A percentile compares a stretch with the other conserved stretches of the same genome.
Conservation (phyloP, 1,139 yeast species). For the Pichia sp. region DNA sequence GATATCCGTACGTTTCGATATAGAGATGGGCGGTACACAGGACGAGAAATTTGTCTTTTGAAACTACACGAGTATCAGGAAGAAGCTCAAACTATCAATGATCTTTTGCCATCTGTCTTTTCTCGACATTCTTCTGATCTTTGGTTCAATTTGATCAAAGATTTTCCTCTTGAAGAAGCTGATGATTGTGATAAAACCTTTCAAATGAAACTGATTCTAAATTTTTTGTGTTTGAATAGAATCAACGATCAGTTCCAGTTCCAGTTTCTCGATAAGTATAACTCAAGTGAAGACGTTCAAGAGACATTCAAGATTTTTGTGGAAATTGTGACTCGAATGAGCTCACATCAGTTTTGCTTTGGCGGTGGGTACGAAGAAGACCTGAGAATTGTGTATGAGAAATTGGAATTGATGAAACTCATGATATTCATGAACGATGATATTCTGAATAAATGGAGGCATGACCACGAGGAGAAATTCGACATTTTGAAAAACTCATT, state of each 20-base stretch:
- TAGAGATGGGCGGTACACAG: constrained; percentile 1
- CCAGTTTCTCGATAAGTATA: too few relatives aligned
- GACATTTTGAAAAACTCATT: neutral
- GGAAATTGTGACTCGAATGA: too few relatives aligned
- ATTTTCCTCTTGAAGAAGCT: neutral
- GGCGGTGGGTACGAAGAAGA: constrained; percentile 1
- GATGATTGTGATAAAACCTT: constrained; percentile 3
- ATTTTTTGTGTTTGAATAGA: too few relatives aligned
- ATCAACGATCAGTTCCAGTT: too few relatives aligned
- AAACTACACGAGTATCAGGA: constrained; percentile 5
- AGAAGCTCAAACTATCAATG: neutral
- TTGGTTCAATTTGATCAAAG: constrained; percentile 13
- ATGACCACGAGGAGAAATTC: neutral
- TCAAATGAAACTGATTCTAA: neutral
- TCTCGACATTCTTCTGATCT: constrained; percentile 2
- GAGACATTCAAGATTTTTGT: too few relatives aligned
- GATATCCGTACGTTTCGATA: constrained; percentile 5
- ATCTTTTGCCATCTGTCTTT: neutral
- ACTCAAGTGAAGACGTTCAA: too few relatives aligned
- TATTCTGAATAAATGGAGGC: constrained; percentile 1
- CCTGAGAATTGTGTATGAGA: constrained; percentile 1
- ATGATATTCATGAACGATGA: constrained; percentile 2
- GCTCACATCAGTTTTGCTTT: neutral
- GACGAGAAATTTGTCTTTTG: constrained; percentile 6
- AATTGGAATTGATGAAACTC: constrained; percentile 5